Conservation (phyloP, 495 filamentous ascomycete genomes). For the Neurospora sp. region DNA sequence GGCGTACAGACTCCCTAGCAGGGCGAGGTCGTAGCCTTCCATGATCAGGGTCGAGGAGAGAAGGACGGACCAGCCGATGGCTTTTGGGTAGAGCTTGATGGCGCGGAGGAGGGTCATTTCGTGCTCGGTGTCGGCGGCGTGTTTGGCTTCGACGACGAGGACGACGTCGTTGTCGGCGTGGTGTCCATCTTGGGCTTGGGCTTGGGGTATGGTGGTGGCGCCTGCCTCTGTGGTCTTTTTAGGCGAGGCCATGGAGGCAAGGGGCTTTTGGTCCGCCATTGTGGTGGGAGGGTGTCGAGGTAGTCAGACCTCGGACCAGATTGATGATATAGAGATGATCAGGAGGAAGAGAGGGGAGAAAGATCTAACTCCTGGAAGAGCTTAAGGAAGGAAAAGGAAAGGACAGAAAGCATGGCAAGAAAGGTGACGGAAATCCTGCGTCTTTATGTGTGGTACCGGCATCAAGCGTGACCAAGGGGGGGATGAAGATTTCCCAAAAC, state of each 20-base stretch:
- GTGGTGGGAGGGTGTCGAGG: neutral
- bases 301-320: neutral
- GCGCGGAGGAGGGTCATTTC: conserved; percentile 29
- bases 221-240: neutral
- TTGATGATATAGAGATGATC: neutral
- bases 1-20: conserved; percentile 25
- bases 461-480: neutral
- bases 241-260: neutral
- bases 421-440: neutral
- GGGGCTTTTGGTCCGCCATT: neutral
- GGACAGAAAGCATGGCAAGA: neutral
- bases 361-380: neutral
- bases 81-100: conserved; percentile 35
- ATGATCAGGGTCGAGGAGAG: conserved; percentile 44
- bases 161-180: neutral
- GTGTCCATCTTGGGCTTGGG: neutral
- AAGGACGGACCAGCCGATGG: conserved; percentile 39
- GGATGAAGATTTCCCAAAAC: neutral
- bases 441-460: neutral
- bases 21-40: conserved; percentile 45
- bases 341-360: neutral
- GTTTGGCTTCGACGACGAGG: conserved; percentile 18
- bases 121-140: conserved; percentile 26
- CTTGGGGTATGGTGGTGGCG: neutral
- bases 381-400: neutral